These are phyloP conservation scores for Termitomyces sp. DNA, from an alignment of 768 basidiomycete genomes.

Conservation along the genomic window DNA sequence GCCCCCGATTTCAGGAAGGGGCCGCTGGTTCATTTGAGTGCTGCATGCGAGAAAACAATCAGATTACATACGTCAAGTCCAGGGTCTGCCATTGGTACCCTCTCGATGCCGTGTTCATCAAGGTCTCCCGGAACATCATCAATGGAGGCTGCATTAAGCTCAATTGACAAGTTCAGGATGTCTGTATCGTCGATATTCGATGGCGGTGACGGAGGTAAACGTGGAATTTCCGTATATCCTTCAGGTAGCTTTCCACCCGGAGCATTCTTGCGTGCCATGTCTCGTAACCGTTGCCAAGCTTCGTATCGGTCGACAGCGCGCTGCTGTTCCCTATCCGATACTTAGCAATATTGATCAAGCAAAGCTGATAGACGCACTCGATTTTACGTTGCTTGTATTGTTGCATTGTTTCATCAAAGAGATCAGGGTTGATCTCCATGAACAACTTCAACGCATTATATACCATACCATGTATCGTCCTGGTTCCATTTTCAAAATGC, in stretches of 20 bases:
- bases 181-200: constrained; percentile 78
- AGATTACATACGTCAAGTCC: constrained; percentile 67
- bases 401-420: constrained; percentile 91
- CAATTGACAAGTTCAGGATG: constrained; percentile 84
- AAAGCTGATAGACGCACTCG: constrained; percentile 50
- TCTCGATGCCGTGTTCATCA: constrained; percentile 78
- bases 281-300: constrained; percentile 84
- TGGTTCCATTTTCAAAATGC: constrained; percentile 24
- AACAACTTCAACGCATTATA: constrained; percentile 97
- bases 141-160: constrained; percentile 79
- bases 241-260: constrained; percentile 64
- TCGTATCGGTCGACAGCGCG: constrained; percentile 81
- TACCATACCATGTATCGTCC: constrained; percentile 98
- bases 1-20: constrained; percentile 61
- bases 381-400: constrained; percentile 87
- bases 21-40: constrained; percentile 36
- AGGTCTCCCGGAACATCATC: constrained; percentile 68
- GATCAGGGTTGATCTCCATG: constrained; percentile 98
- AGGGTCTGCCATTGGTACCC: constrained; percentile 91
- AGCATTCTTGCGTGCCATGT: constrained; percentile 68
- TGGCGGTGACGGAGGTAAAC: constrained; percentile 73
- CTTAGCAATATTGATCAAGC: neutral
- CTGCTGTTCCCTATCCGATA: constrained; percentile 69
- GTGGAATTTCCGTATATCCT: constrained; percentile 63
- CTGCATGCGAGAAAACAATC: neutral